These are phyloP conservation scores for Silene latifolia DNA, from an alignment of 148 eudicot species.

Conservation along the genomic window DNA sequence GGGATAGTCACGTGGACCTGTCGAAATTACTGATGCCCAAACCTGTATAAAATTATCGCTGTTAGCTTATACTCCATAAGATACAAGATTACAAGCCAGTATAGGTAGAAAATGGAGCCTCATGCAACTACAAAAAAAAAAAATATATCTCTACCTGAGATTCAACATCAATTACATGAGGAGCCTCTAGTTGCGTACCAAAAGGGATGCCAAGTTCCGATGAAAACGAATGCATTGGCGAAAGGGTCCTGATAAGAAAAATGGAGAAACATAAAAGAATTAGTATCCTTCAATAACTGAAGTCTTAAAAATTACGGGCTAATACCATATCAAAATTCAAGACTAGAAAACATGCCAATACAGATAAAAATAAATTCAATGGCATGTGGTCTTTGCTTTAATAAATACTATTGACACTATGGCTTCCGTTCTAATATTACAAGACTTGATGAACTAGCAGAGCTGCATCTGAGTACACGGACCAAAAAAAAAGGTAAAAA, in stretches of 20 bases:
- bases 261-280: background rate
- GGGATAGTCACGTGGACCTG: constrained; percentile 67
- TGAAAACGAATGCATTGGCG: constrained; percentile 85
- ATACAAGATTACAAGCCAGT: constrained; percentile 5
- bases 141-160: constrained; percentile 54
- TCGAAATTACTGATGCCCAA: constrained; percentile 72
- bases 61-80: background rate
- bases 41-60: constrained; percentile 38
- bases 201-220: constrained; percentile 94
- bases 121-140: background rate
- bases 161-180: constrained; percentile 81
- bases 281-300: background rate
- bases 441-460: background rate
- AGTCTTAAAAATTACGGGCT: background rate
- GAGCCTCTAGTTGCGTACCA: constrained; percentile 86
- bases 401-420: background rate
- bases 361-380: background rate
- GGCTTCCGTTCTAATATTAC: background rate
- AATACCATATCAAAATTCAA: constrained; percentile 1
- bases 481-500: background rate
- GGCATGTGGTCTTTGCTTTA: background rate
- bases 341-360: background rate
- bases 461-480: background rate
- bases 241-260: constrained; percentile 60
- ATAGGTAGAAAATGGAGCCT: background rate